Evolutionary conservation across 2,329 filamentous ascomycete species (phyloP).

Genomic region (Aureobasidium sp.): DNA sequence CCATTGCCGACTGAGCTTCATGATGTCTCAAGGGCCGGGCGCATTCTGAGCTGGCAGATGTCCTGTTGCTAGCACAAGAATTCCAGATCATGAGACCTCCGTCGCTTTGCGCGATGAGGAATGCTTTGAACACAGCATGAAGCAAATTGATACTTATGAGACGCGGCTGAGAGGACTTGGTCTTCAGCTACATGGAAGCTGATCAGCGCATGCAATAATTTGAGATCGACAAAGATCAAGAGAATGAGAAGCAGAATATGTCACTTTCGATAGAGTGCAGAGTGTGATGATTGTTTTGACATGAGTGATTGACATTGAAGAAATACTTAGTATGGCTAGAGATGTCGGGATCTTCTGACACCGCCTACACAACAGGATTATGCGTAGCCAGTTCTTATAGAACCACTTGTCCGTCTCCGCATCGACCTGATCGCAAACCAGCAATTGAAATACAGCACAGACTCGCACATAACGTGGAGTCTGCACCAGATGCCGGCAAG

Average conservation of each 20-base stretch:
- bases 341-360: conserved; percentile 76
- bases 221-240: background rate
- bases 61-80: background rate
- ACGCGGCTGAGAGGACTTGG: background rate
- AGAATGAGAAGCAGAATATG: background rate
- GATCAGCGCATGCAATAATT: background rate
- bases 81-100: too few species aligned
- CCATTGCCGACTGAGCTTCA: background rate
- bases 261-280: background rate
- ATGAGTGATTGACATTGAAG: background rate
- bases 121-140: background rate
- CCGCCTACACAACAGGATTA: conserved; percentile 65
- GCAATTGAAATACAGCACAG: conserved; percentile 49
- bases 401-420: conserved; percentile 51
- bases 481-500: conserved; percentile 57
- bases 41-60: background rate
- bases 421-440: conserved; percentile 56
- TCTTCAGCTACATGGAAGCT: background rate
- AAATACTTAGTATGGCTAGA: background rate
- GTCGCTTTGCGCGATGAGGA: background rate
- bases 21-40: background rate
- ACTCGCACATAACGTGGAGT: conserved; percentile 62
- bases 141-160: background rate
- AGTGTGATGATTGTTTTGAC: background rate
- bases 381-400: conserved; percentile 70